Conservation (phyloP, 1,284 basidiomycete genomes). For the Puccinia brachypodii region DNA sequence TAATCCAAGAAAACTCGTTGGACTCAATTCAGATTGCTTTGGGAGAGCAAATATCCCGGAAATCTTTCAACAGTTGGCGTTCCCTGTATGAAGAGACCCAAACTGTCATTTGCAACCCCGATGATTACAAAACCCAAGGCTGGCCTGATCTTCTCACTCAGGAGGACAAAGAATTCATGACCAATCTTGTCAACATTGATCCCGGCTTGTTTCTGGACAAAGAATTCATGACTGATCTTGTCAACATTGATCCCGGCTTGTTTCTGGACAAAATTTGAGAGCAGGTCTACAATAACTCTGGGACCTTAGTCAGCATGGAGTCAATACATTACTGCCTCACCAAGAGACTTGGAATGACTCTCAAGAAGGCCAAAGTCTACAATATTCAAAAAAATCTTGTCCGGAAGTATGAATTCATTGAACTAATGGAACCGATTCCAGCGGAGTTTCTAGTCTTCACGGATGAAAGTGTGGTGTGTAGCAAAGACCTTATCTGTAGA, state of each 20-base stretch:
- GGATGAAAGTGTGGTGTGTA: not conserved
- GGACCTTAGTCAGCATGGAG: not conserved
- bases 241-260: not conserved
- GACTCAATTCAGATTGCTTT: not conserved
- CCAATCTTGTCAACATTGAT: not conserved
- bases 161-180: not conserved
- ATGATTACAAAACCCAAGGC: not conserved
- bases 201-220: not conserved
- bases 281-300: not conserved
- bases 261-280: not conserved
- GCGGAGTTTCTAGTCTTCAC: not conserved
- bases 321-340: not conserved
- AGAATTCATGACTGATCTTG: constrained; percentile 1
- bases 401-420: not conserved
- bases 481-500: not conserved
- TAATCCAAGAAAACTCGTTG: not conserved
- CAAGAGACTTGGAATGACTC: too few relatives aligned
- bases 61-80: not conserved
- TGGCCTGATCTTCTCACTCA: not conserved
- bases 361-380: not conserved
- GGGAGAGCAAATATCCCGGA: not conserved
- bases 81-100: not conserved
- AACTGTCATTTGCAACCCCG: not conserved
- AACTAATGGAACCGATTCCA: not conserved
- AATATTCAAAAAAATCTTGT: not conserved